These are phyloP conservation scores for Ophiostoma perfectum DNA, from an alignment of 2,329 filamentous ascomycete genomes.

Conservation along the genomic window DNA sequence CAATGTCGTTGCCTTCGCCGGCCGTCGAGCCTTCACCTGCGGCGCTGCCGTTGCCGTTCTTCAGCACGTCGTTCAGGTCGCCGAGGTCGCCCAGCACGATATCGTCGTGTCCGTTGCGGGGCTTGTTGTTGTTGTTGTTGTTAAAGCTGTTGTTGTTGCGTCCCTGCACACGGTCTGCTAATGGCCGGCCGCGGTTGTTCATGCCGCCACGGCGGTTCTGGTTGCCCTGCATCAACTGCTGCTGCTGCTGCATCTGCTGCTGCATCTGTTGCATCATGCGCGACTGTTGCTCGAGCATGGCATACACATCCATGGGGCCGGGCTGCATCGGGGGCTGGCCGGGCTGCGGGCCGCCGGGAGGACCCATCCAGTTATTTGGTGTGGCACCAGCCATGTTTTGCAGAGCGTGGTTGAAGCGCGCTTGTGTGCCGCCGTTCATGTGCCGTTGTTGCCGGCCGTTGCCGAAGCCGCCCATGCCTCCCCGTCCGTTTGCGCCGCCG, in stretches of 20 bases:
- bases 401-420: constrained; percentile 47
- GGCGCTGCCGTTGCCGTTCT: constrained; percentile 30
- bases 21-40: constrained; percentile 31
- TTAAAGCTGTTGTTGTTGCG: constrained; percentile 43
- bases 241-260: constrained; percentile 51
- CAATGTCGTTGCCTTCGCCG: constrained; percentile 51
- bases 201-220: constrained; percentile 41
- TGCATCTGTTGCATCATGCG: constrained; percentile 76
- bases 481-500: constrained; percentile 63
- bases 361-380: constrained; percentile 31
- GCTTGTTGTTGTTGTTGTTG: constrained; percentile 47
- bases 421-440: constrained; percentile 46
- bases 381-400: constrained; percentile 38
- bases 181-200: constrained; percentile 40
- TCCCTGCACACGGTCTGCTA: constrained; percentile 62
- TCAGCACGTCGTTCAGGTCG: constrained; percentile 25
- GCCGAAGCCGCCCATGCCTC: constrained; percentile 36
- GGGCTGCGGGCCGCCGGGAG: constrained; percentile 40
- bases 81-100: constrained; percentile 36
- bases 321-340: constrained; percentile 31
- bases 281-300: constrained; percentile 81
- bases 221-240: constrained; percentile 49
- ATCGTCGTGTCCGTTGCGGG: constrained; percentile 44
- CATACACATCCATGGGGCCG: constrained; percentile 56
- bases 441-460: constrained; percentile 33